Percentiles rank a stretch among this genome's conserved stretches.
Conservation (phyloP, 768 basidiomycete genomes). For the Phlegmacium glaucopus region DNA sequence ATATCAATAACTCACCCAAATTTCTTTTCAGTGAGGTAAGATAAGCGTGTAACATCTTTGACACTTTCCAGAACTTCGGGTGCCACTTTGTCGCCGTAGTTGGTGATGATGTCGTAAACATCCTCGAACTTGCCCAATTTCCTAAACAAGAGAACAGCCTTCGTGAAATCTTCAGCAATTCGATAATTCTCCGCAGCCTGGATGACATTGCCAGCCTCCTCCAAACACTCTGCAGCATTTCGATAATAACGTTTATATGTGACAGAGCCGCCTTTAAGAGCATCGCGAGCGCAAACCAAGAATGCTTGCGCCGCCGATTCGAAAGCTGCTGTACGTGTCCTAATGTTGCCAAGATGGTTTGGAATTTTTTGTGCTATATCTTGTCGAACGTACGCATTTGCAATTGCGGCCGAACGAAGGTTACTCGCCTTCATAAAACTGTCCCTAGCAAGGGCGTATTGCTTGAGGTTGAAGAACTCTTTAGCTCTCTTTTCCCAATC, state of each 20-base stretch:
- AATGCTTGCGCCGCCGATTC: conserved; percentile 49
- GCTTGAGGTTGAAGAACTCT: conserved; percentile 35
- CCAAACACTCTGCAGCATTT: conserved; percentile 45
- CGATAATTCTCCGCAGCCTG: conserved; percentile 45
- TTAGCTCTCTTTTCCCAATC: conserved; percentile 35
- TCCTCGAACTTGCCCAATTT: conserved; percentile 49
- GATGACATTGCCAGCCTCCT: conserved; percentile 30
- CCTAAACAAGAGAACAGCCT: conserved; percentile 46
- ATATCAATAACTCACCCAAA: too few species aligned
- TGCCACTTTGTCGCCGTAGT: conserved; percentile 28
- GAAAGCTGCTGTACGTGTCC: conserved; percentile 32
- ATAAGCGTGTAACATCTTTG: conserved; percentile 40
- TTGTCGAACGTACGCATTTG: conserved; percentile 54
- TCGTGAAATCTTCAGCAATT: conserved; percentile 38
- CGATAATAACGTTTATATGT: conserved; percentile 30
- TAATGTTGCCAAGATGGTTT: conserved; percentile 17
- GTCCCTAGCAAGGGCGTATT: conserved; percentile 48
- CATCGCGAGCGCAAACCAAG: conserved; percentile 31
- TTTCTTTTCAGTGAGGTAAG: conserved; percentile 38
- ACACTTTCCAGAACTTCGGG: conserved; percentile 32
- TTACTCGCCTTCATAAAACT: conserved; percentile 30
- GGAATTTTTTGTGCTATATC: conserved; percentile 41
- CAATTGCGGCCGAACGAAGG: conserved; percentile 39
- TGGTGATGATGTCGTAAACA: conserved; percentile 43
- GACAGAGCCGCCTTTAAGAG: conserved; percentile 20